Percentiles rank a stretch among this genome's conserved stretches.
These are phyloP conservation scores for Penicillium parvum DNA, from an alignment of 495 filamentous ascomycete genomes.

Conservation along the genomic window DNA sequence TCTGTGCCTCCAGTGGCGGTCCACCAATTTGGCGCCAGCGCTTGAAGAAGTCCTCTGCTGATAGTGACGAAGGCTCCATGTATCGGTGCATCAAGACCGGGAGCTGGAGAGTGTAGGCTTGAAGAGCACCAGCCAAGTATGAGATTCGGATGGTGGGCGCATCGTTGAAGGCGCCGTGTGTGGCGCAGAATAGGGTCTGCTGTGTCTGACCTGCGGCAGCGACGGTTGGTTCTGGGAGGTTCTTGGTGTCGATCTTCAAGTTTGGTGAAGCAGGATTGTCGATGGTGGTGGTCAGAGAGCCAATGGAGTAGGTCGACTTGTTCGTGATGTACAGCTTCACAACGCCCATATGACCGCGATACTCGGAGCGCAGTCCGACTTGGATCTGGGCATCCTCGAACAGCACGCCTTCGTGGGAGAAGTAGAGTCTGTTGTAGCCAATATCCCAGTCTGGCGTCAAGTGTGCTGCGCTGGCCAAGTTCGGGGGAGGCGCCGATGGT, in stretches of 20 bases:
- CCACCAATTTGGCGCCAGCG: slow-evolving; percentile 98
- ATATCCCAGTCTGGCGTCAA: slow-evolving; percentile 90
- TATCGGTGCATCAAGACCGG: slow-evolving; percentile 90
- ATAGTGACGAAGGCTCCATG: slow-evolving; percentile 84
- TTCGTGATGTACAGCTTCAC: slow-evolving; percentile 95
- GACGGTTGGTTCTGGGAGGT: slow-evolving; percentile 80
- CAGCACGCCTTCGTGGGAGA: slow-evolving; percentile 77
- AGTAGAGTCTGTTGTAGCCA: slow-evolving; percentile 81
- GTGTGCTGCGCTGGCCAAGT: slow-evolving; percentile 88
- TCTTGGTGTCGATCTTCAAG: slow-evolving; percentile 78
- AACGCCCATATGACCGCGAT: slow-evolving; percentile 88
- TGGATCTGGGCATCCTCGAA: slow-evolving; percentile 96
- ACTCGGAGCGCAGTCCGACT: slow-evolving; percentile 88
- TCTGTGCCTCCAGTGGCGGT: slow-evolving; percentile 76
- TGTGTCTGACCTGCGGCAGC: slow-evolving; percentile 72
- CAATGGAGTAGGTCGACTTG: slow-evolving; percentile 76
- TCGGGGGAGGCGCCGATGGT: slow-evolving; percentile 58
- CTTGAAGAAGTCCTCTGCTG: slow-evolving; percentile 94
- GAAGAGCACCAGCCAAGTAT: slow-evolving; percentile 89
- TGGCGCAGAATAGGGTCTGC: slow-evolving; percentile 91
- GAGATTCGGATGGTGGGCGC: slow-evolving; percentile 90
- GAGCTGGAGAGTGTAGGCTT: slow-evolving; percentile 87
- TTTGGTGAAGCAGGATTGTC: slow-evolving; percentile 70
- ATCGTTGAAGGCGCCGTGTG: slow-evolving; percentile 73
- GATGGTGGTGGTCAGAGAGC: slow-evolving; percentile 88